Percentiles rank a stretch among this genome's conserved stretches.
These are phyloP conservation scores for Panicum virgatum DNA, from an alignment of 202 grass and related monocot genomes.

Conservation along the genomic window DNA sequence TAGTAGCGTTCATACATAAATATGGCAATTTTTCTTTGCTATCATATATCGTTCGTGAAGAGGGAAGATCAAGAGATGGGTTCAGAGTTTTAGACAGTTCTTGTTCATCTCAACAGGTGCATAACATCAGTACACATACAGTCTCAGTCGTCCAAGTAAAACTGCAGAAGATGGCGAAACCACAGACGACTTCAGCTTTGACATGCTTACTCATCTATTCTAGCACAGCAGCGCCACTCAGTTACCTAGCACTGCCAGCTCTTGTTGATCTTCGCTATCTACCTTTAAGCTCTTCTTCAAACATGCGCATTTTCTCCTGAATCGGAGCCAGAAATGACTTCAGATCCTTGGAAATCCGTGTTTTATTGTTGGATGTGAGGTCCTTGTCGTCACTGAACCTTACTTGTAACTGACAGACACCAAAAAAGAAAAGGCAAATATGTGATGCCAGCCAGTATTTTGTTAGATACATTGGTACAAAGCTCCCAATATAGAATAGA, in stretches of 20 bases:
- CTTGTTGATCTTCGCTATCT: constrained; percentile 39
- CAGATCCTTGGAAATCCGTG: constrained; percentile 69
- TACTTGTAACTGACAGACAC: constrained; percentile 51
- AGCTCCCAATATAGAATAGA: neutral
- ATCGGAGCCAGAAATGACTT: constrained; percentile 63
- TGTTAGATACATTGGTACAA: neutral
- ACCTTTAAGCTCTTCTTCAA: constrained; percentile 89
- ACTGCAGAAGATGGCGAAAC: neutral
- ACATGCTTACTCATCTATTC: neutral
- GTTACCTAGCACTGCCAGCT: neutral
- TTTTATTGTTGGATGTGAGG: constrained; percentile 52
- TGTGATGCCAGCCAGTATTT: neutral
- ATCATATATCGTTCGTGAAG: neutral
- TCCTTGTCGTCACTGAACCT: constrained; percentile 75
- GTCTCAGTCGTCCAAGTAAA: neutral
- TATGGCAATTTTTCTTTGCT: neutral
- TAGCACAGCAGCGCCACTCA: neutral
- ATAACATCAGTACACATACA: neutral
- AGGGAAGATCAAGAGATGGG: neutral
- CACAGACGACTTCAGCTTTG: neutral
- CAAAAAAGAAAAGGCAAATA: neutral
- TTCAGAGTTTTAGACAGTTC: neutral
- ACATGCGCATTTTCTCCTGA: constrained; percentile 54
- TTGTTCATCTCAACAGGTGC: constrained; percentile 4
- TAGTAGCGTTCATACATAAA: neutral